These are phyloP conservation scores for Colletotrichum sp. DNA, from an alignment of 2,329 filamentous ascomycete species.

Conservation along the genomic window DNA sequence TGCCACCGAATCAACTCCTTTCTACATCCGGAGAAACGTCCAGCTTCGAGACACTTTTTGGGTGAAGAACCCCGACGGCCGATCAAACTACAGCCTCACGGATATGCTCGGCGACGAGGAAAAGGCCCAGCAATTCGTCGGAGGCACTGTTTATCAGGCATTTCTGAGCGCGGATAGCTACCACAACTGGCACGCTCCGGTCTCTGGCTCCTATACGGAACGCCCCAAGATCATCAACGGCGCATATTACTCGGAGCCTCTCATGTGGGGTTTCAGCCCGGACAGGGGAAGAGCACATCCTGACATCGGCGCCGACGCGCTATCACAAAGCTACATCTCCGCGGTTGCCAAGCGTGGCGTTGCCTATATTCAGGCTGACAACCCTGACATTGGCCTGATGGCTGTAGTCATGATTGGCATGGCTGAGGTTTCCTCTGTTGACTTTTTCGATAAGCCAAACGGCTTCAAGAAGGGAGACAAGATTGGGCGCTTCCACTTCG, in stretches of 20 bases:
- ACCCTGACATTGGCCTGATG: not conserved
- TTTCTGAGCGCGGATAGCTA: not conserved
- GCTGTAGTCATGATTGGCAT: not conserved
- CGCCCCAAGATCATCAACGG: not conserved
- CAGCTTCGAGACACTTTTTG: not conserved
- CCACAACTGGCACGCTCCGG: not conserved
- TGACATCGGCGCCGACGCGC: not conserved
- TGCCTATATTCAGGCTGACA: not conserved
- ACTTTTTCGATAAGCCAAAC: not conserved
- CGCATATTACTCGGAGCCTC: not conserved
- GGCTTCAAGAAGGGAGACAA: not conserved
- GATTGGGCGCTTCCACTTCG: not conserved
- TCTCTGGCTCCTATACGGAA: not conserved
- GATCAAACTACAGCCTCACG: not conserved
- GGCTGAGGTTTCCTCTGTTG: not conserved
- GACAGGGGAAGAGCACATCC: not conserved
- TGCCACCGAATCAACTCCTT: not conserved
- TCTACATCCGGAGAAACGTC: not conserved
- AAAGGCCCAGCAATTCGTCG: not conserved
- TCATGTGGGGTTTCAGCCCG: not conserved
- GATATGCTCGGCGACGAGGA: not conserved
- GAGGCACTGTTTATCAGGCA: not conserved
- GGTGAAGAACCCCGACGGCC: not conserved
- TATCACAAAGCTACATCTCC: not conserved
- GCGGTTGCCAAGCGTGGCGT: rapidly evolving